A percentile compares a stretch with the other conserved stretches of the same genome.
Conservation (phyloP, 768 basidiomycete species). For the Termitomyces sp. region DNA sequence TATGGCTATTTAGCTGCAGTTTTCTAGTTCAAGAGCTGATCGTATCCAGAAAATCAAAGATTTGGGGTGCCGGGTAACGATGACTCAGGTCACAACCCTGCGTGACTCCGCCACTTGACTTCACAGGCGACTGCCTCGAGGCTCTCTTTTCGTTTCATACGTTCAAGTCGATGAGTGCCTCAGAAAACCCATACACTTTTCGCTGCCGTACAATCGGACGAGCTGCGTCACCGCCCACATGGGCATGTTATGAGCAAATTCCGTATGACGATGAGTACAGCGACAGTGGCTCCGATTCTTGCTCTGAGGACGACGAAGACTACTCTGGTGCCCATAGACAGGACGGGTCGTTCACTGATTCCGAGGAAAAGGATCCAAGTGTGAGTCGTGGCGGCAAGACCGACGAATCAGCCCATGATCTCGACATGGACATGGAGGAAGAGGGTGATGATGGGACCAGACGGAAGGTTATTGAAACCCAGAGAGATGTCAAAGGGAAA, state of each 20-base stretch:
- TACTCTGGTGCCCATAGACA: conserved; percentile 28
- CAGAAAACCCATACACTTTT: conserved; percentile 42
- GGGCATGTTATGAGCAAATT: conserved; percentile 91
- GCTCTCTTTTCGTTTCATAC: conserved; percentile 1
- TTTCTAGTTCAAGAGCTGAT: too few relatives aligned
- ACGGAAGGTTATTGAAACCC: conserved; percentile 31
- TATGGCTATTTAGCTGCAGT: background rate
- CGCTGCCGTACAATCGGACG: conserved; percentile 73
- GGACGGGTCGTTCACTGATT: conserved; percentile 18
- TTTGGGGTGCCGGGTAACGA: background rate
- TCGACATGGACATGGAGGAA: conserved; percentile 53
- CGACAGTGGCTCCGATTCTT: conserved; percentile 54
- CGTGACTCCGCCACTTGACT: conserved; percentile 10
- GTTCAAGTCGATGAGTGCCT: conserved; percentile 27
- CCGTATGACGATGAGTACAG: conserved; percentile 61
- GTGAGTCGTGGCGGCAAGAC: conserved; percentile 21
- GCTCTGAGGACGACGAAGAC: conserved; percentile 73
- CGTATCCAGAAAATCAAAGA: background rate
- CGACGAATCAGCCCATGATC: conserved; percentile 30
- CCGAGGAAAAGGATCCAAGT: conserved; percentile 29
- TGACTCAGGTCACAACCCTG: conserved; percentile 2
- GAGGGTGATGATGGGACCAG: conserved; percentile 29
- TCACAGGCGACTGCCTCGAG: conserved; percentile 10
- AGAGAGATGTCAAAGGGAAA: conserved; percentile 73
- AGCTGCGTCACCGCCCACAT: conserved; percentile 78